A percentile compares a stretch with the other conserved stretches of the same genome.
Evolutionary conservation across 2,329 filamentous ascomycete genomes (phyloP).

Genomic region (Cephalotrichum gorgonifer): DNA sequence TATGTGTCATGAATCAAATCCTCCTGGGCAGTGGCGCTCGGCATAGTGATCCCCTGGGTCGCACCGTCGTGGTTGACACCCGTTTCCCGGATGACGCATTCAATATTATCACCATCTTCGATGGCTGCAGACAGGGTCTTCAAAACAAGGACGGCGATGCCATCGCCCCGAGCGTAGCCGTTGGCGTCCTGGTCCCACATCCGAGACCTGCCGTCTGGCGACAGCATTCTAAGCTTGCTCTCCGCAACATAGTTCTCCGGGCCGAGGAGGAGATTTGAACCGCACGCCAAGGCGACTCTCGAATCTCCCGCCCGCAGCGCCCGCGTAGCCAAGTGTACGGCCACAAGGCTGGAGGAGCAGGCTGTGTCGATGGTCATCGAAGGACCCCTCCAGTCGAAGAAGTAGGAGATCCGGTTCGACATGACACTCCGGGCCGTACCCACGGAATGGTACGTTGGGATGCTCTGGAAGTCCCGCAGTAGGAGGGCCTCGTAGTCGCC

Average conservation of each 20-base stretch:
- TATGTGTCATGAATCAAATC: conserved; percentile 21
- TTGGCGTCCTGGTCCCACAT: conserved; percentile 21
- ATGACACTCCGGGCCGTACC: conserved; percentile 17
- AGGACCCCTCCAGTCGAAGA: conserved; percentile 23
- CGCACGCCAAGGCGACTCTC: conserved; percentile 4
- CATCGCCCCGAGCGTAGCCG: conserved; percentile 35
- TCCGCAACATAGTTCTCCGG: too few species aligned
- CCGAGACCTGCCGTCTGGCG: too few species aligned
- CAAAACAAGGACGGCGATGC: conserved; percentile 22
- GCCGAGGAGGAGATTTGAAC: not conserved
- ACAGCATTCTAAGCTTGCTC: too few species aligned
- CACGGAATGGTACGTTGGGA: too few species aligned
- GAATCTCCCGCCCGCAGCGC: conserved; percentile 20
- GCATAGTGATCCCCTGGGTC: conserved; percentile 27
- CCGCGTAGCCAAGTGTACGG: conserved; percentile 21
- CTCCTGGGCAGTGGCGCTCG: conserved; percentile 20
- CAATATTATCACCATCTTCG: conserved; percentile 26
- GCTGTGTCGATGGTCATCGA: conserved; percentile 24
- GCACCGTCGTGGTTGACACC: conserved; percentile 26
- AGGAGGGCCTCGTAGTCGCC: too few species aligned
- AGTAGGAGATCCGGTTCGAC: conserved; percentile 27
- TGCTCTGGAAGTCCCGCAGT: too few species aligned
- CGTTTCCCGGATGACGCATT: conserved; percentile 22
- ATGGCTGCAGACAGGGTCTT: conserved; percentile 32
- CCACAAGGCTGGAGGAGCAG: conserved; percentile 21